Percentiles rank a stretch among this genome's conserved stretches.
phyloP scores from a whole-genome alignment of 2,329 filamentous ascomycete species.

The Fusarium nurragi region DNA sequence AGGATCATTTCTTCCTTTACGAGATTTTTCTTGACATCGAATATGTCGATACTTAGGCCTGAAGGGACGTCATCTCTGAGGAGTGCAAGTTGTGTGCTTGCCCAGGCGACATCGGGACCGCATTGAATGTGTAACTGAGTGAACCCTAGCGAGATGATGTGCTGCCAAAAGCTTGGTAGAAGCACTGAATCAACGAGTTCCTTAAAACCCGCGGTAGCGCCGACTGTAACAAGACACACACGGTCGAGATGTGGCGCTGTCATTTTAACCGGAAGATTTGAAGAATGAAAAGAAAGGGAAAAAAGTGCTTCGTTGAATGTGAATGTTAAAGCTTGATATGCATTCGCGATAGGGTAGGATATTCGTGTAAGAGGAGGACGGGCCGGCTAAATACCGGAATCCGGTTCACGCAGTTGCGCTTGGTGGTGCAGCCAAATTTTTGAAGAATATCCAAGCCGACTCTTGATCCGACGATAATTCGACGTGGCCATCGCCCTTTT shows the following conservation, averaged over 20 bases:
- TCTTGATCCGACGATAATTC: constrained; percentile 33
- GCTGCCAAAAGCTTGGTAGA: constrained; percentile 67
- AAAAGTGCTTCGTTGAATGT: background rate
- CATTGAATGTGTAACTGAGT: constrained; percentile 82
- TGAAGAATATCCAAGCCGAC: constrained; percentile 40
- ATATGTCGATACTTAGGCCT: constrained; percentile 44
- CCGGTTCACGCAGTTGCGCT: constrained; percentile 7
- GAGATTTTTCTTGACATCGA: constrained; percentile 49
- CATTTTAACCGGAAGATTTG: constrained; percentile 14
- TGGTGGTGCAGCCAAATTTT: constrained; percentile 46
- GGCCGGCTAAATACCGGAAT: constrained; percentile 43
- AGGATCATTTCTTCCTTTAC: constrained; percentile 61
- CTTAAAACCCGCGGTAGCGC: constrained; percentile 87
- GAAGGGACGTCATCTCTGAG: constrained; percentile 40
- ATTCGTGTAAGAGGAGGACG: constrained; percentile 20
- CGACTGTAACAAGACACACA: constrained; percentile 86
- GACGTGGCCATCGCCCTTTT: constrained; percentile 38
- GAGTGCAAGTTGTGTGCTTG: constrained; percentile 35
- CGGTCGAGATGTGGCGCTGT: constrained; percentile 31
- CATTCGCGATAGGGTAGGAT: constrained; percentile 11
- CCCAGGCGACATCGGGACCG: constrained; percentile 69
- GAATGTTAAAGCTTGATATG: background rate
- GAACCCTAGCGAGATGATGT: constrained; percentile 69
- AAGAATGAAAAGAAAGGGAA: background rate
- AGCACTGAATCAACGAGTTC: constrained; percentile 74